phyloP scores from a whole-genome alignment of 805 yeast genomes.

The Blastobotrys robertii region DNA sequence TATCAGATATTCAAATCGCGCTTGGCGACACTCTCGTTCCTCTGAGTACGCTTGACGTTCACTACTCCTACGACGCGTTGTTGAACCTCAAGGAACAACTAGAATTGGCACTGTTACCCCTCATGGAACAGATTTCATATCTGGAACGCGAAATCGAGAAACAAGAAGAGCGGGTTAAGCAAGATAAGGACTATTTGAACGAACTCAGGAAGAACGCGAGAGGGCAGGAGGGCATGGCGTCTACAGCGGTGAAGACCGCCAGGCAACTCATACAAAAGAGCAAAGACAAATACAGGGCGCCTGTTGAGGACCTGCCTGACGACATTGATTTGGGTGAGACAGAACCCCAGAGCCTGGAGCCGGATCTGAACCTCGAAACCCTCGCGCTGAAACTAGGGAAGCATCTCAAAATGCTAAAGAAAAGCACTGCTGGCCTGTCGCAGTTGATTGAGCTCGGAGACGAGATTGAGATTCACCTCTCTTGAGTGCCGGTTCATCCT shows the following conservation, averaged over 20 bases:
- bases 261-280: not conserved
- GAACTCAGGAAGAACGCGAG: constrained; percentile 1
- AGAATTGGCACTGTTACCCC: constrained; percentile 10
- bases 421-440: not conserved
- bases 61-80: constrained; percentile 10
- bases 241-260: not conserved
- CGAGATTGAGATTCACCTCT: too few relatives aligned
- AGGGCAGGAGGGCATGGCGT: constrained; percentile 1
- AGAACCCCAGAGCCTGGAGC: not conserved
- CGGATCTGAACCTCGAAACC: not conserved
- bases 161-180: constrained; percentile 3
- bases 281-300: not conserved
- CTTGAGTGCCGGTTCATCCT: too few relatives aligned
- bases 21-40: constrained; percentile 10
- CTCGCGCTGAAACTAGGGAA: not conserved
- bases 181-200: constrained; percentile 2
- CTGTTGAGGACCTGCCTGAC: not conserved
- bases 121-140: constrained; percentile 10
- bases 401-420: not conserved
- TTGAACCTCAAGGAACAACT: constrained; percentile 8
- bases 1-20: constrained; percentile 1
- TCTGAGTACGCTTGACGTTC: constrained; percentile 8
- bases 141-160: constrained; percentile 8
- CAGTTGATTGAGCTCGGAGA: too few relatives aligned
- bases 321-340: not conserved